Conservation (phyloP, 495 filamentous ascomycete genomes). For the Aspergillus cristatus region DNA sequence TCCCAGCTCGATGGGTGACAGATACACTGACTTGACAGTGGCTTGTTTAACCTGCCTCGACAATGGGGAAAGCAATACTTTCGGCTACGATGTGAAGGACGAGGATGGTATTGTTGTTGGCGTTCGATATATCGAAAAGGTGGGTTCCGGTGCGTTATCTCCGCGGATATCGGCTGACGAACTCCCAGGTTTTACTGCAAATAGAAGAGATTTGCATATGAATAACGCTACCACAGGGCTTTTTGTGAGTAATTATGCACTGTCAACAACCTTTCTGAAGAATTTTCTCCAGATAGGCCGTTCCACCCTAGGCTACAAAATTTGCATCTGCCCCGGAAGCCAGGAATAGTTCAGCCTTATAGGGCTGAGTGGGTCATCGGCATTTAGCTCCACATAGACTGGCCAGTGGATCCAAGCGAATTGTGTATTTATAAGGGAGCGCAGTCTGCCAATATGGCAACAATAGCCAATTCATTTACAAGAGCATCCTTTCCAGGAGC, state of each 20-base stretch:
- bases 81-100: constrained; percentile 38
- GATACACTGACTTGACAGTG: constrained; percentile 37
- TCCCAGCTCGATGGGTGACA: constrained; percentile 36
- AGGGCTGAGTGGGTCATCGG: background rate
- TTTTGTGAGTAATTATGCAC: too few relatives aligned
- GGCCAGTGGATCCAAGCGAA: background rate
- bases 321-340: background rate
- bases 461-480: background rate
- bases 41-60: constrained; percentile 48
- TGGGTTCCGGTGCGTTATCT: background rate
- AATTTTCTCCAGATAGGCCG: too few relatives aligned
- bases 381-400: background rate
- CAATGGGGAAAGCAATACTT: constrained; percentile 31
- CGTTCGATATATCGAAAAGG: constrained; percentile 36
- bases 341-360: background rate
- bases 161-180: too few relatives aligned
- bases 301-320: too few relatives aligned
- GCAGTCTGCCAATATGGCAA: background rate
- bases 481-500: too few relatives aligned
- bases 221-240: too few relatives aligned
- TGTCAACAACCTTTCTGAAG: too few relatives aligned
- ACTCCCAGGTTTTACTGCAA: background rate
- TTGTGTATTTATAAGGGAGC: background rate
- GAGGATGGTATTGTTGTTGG: constrained; percentile 30
- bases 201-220: background rate